Conservation (phyloP, 2,329 filamentous ascomycete species). For the Neofusicoccum ribis region DNA sequence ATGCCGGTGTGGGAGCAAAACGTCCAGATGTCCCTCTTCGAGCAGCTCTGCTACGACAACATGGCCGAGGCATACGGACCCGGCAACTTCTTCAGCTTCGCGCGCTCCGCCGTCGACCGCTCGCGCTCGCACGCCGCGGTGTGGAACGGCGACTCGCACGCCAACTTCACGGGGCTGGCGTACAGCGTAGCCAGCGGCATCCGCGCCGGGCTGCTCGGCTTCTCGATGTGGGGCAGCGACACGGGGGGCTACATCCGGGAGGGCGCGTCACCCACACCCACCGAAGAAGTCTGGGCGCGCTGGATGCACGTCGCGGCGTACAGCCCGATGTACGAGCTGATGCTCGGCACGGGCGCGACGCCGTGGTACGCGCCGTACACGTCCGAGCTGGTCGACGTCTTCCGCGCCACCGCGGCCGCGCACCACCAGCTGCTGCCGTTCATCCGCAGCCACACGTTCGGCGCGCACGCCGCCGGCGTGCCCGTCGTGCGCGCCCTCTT, state of each 20-base stretch:
- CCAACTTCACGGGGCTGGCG: slow-evolving; percentile 35
- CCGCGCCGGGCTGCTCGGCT: slow-evolving; percentile 35
- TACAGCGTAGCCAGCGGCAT: slow-evolving; percentile 36
- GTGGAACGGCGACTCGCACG: slow-evolving; percentile 39
- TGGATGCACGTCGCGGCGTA: slow-evolving; percentile 46
- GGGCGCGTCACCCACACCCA: slow-evolving; percentile 24
- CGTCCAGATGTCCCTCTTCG: slow-evolving; percentile 35
- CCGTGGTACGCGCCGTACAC: slow-evolving; percentile 39
- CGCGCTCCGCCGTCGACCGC: slow-evolving; percentile 36
- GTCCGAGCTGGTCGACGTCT: slow-evolving; percentile 28
- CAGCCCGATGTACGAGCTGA: slow-evolving; percentile 38
- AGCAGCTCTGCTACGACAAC: slow-evolving; percentile 33
- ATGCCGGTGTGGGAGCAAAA: slow-evolving; percentile 42
- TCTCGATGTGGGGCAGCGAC: slow-evolving; percentile 37
- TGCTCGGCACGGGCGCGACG: slow-evolving; percentile 38
- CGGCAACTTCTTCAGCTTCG: slow-evolving; percentile 36
- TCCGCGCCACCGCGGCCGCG: slow-evolving; percentile 34
- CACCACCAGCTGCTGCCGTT: slow-evolving; percentile 37
- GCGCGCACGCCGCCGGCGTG: slow-evolving; percentile 30
- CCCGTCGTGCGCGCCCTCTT: slow-evolving; percentile 39
- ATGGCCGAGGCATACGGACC: slow-evolving; percentile 35
- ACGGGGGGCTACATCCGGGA: slow-evolving; percentile 36
- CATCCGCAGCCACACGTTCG: slow-evolving; percentile 34
- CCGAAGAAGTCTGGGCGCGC: slow-evolving; percentile 36
- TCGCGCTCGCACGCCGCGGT: slow-evolving; percentile 32